phyloP scores from a whole-genome alignment of 1,284 basidiomycete genomes.

The Microstroma glucosiphilum region DNA sequence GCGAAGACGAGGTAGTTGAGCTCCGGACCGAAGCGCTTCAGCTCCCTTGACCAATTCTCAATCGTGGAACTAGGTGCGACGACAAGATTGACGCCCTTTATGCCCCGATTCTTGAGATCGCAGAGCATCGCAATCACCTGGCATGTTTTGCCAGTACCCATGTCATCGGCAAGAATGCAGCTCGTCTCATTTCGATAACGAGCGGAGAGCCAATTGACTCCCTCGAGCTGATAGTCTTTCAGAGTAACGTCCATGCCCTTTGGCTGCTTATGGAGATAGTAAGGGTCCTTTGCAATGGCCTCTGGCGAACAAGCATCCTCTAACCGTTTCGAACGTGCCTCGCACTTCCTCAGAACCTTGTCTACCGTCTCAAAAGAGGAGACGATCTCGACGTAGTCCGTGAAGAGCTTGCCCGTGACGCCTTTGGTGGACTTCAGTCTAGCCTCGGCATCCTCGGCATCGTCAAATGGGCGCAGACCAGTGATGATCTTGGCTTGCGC shows the following conservation, averaged over 20 bases:
- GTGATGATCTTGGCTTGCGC: slow-evolving; percentile 73
- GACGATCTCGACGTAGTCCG: slow-evolving; percentile 81
- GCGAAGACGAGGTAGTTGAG: slow-evolving; percentile 90
- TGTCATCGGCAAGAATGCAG: slow-evolving; percentile 83
- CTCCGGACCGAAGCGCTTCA: slow-evolving; percentile 75
- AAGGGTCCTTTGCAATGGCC: slow-evolving; percentile 30
- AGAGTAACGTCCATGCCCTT: slow-evolving; percentile 66
- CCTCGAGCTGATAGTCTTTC: slow-evolving; percentile 94
- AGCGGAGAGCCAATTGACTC: slow-evolving; percentile 94
- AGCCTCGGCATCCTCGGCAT: slow-evolving; percentile 61
- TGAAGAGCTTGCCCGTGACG: slow-evolving; percentile 80
- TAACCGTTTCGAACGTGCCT: slow-evolving; percentile 65
- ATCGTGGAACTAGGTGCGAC: slow-evolving; percentile 86
- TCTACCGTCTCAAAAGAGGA: slow-evolving; percentile 83
- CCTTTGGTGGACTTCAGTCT: slow-evolving; percentile 72
- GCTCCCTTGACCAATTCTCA: slow-evolving; percentile 98
- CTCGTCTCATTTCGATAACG: slow-evolving; percentile 74
- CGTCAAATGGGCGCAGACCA: slow-evolving; percentile 70
- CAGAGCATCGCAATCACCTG: slow-evolving; percentile 97
- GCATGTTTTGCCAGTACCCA: slow-evolving; percentile 86
- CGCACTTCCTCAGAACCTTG: slow-evolving; percentile 77
- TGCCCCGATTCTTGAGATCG: slow-evolving; percentile 61
- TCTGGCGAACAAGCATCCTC: slow-evolving; percentile 73
- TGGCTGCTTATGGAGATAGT: slow-evolving; percentile 68
- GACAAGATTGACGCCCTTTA: slow-evolving; percentile 57